Percentiles rank a stretch among this genome's conserved stretches.
These are phyloP conservation scores for Diaporthe sp. DNA, from an alignment of 2,329 filamentous ascomycete species.

Conservation along the genomic window DNA sequence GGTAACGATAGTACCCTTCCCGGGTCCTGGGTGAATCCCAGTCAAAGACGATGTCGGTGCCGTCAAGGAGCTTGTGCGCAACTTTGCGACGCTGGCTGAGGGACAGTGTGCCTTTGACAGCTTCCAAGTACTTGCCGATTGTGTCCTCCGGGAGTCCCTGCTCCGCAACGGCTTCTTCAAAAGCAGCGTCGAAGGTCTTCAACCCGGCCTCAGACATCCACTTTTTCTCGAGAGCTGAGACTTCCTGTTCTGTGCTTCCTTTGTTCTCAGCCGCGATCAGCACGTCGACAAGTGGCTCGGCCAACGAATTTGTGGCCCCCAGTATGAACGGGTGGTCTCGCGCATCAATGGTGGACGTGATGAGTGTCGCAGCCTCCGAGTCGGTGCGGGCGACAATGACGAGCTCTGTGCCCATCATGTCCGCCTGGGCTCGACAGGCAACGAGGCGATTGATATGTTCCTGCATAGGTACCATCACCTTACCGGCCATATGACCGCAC, in stretches of 20 bases:
- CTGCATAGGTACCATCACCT: constrained; percentile 95
- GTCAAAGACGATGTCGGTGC: constrained; percentile 89
- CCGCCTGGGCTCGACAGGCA: constrained; percentile 95
- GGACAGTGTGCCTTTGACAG: constrained; percentile 82
- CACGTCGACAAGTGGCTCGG: constrained; percentile 89
- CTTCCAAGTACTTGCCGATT: constrained; percentile 75
- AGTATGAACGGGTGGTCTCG: constrained; percentile 96
- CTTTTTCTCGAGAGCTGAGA: constrained; percentile 91
- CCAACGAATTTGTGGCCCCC: constrained; percentile 86
- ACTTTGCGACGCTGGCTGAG: constrained; percentile 85
- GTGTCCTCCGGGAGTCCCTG: constrained; percentile 69
- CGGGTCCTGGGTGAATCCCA: constrained; percentile 93
- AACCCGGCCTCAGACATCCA: constrained; percentile 86
- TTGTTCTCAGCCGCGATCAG: constrained; percentile 88
- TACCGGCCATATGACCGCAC: constrained; percentile 99
- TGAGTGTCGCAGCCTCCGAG: constrained; percentile 96
- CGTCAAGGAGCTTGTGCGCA: constrained; percentile 78
- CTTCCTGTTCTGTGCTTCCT: constrained; percentile 83
- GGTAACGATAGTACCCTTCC: constrained; percentile 94
- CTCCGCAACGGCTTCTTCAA: constrained; percentile 76
- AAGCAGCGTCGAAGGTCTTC: constrained; percentile 91
- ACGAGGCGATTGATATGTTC: constrained; percentile 99
- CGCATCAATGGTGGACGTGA: constrained; percentile 95
- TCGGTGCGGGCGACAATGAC: constrained; percentile 94
- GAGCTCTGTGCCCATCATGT: constrained; percentile 97